phyloP scores from a whole-genome alignment of 2,329 filamentous ascomycete genomes.

The Plectosphaerella sp. region DNA sequence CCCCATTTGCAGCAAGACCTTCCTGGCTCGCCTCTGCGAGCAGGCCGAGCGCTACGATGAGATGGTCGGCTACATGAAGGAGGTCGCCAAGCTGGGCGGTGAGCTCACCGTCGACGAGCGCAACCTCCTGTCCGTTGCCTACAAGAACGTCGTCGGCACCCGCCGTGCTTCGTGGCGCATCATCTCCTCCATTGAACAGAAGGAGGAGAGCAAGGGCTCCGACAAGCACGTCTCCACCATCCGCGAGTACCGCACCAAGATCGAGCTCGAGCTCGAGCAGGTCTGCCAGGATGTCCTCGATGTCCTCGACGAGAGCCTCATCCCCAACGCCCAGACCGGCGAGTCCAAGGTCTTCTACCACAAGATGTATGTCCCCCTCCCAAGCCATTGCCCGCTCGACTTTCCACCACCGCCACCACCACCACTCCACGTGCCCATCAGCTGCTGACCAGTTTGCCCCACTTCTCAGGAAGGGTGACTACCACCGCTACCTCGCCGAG shows the following conservation, averaged over 20 bases:
- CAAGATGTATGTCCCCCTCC: conserved; percentile 75
- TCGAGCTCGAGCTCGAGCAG: conserved; percentile 94
- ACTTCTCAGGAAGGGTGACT: conserved; percentile 82
- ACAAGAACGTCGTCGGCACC: conserved; percentile 99
- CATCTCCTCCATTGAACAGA: conserved; percentile 99
- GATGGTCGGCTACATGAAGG: conserved; percentile 99
- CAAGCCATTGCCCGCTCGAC: not conserved
- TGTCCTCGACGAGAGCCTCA: conserved; percentile 87
- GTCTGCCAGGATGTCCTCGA: conserved; percentile 98
- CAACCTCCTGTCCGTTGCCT: conserved; percentile 96
- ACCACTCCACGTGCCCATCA: not conserved
- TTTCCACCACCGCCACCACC: conserved; percentile 11
- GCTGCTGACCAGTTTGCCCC: not conserved
- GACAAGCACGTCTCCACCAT: conserved; percentile 93
- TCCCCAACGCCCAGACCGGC: conserved; percentile 92
- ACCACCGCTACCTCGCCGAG: conserved; percentile 93
- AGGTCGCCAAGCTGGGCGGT: conserved; percentile 82
- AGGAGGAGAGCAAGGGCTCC: conserved; percentile 98
- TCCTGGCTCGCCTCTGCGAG: conserved; percentile 99
- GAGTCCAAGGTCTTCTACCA: conserved; percentile 99
- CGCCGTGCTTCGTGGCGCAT: conserved; percentile 99
- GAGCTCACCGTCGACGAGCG: conserved; percentile 92
- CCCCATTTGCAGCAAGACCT: conserved; percentile 77
- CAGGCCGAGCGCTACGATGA: conserved; percentile 99
- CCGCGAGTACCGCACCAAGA: conserved; percentile 97